Percentiles rank a stretch among this genome's conserved stretches.
These are phyloP conservation scores for Kodamaea ohmeri DNA, from an alignment of 1,139 yeast species.

Conservation along the genomic window DNA sequence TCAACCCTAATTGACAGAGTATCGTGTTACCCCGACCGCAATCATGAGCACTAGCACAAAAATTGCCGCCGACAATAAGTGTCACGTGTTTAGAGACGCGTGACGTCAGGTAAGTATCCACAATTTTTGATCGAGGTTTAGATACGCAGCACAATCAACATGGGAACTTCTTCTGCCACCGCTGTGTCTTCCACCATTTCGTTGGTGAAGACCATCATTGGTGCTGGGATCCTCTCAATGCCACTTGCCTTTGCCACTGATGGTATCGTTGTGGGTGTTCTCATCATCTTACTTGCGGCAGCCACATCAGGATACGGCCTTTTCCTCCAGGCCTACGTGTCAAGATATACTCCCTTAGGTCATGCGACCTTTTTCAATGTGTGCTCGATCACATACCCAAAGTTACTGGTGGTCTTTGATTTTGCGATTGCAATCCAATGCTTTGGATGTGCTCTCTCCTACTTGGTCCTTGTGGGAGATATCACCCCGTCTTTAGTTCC, in stretches of 20 bases:
- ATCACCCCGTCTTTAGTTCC: conserved; percentile 42
- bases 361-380: conserved; percentile 84
- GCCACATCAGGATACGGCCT: conserved; percentile 77
- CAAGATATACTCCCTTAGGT: conserved; percentile 66
- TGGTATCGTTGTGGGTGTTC: conserved; percentile 68
- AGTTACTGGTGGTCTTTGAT: conserved; percentile 79
- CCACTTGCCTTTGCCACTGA: conserved; percentile 89
- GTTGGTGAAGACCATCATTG: conserved; percentile 69
- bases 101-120: background rate
- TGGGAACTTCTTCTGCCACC: conserved; percentile 11
- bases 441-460: conserved; percentile 48
- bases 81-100: background rate
- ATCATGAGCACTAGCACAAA: no score
- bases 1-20: no score
- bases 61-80: no score
- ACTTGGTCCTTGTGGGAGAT: conserved; percentile 46
- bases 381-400: conserved; percentile 81
- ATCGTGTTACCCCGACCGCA: no score
- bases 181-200: conserved; percentile 53
- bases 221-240: conserved; percentile 92
- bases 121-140: background rate
- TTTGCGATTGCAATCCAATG: conserved; percentile 85
- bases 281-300: conserved; percentile 71
- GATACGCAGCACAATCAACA: background rate
- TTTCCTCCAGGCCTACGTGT: conserved; percentile 70